These are phyloP conservation scores for Aspergillus brunneoviolaceus DNA, from an alignment of 2,329 filamentous ascomycete genomes.

Conservation along the genomic window DNA sequence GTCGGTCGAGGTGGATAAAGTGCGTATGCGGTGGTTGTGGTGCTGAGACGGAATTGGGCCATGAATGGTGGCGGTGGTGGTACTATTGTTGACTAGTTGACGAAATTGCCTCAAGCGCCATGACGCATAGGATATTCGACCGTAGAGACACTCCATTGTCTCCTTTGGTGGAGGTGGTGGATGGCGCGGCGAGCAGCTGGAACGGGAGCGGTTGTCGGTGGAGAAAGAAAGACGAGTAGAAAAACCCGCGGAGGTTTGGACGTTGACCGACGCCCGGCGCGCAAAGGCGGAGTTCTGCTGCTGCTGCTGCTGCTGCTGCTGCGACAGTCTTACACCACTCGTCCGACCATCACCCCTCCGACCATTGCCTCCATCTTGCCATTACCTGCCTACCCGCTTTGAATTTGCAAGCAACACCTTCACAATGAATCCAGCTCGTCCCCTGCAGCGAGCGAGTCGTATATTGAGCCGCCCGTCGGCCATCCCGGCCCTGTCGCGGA, in stretches of 20 bases:
- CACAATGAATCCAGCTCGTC: constrained; percentile 26
- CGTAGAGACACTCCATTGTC: constrained; percentile 29
- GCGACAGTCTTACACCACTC: no score
- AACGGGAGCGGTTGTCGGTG: constrained; percentile 3
- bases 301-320: no score
- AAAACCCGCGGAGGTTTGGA: not conserved
- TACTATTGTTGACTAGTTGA: constrained; percentile 18
- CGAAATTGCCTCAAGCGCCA: constrained; percentile 33
- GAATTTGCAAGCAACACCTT: not conserved
- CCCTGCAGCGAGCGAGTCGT: constrained; percentile 26
- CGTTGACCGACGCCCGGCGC: not conserved
- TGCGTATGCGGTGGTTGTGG: not conserved
- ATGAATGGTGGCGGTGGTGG: not conserved
- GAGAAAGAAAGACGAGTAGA: constrained; percentile 11
- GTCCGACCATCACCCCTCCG: no score
- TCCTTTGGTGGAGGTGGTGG: not conserved
- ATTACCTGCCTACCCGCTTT: not conserved
- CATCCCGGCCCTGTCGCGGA: constrained; percentile 21
- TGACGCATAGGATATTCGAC: constrained; percentile 30
- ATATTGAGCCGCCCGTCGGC: constrained; percentile 11
- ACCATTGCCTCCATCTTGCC: constrained; percentile 2
- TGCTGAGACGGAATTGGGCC: constrained; percentile 2
- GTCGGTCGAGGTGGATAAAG: constrained; percentile 2
- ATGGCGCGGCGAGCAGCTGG: no score
- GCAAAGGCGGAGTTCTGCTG: constrained; percentile 3